Percentiles rank a stretch among this genome's conserved stretches.
These are phyloP conservation scores for Trapa incisa DNA, from an alignment of 345 rosid genomes.

Conservation along the genomic window DNA sequence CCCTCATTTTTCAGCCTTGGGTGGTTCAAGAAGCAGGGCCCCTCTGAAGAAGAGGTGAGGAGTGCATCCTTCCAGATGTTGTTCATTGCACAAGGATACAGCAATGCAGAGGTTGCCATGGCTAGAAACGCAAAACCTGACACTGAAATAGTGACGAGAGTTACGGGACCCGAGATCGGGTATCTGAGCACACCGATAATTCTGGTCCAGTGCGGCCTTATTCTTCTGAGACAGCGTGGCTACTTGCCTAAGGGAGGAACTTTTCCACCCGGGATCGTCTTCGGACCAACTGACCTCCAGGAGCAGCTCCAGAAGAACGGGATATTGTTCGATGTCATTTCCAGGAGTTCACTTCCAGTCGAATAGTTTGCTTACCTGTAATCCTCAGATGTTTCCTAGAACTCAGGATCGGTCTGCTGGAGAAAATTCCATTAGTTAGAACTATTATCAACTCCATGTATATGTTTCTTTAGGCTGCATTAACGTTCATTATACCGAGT, in stretches of 20 bases:
- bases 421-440: neutral
- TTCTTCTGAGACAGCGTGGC: conserved; percentile 40
- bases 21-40: conserved; percentile 67
- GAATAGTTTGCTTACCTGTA: neutral
- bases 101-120: conserved; percentile 32
- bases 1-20: conserved; percentile 84
- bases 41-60: conserved; percentile 65
- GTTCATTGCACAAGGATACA: conserved; percentile 72
- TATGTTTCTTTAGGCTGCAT: neutral
- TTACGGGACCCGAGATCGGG: conserved; percentile 81
- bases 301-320: conserved; percentile 61
- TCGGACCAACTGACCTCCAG: conserved; percentile 67
- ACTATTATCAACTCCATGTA: neutral
- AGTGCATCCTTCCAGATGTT: conserved; percentile 83
- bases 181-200: conserved; percentile 63
- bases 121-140: conserved; percentile 39
- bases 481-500: too few species aligned
- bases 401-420: neutral
- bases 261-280: conserved; percentile 65
- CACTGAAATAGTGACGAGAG: conserved; percentile 55
- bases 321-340: conserved; percentile 59
- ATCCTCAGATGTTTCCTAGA: neutral
- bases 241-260: conserved; percentile 66
- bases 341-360: conserved; percentile 25
- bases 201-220: conserved; percentile 57